A percentile compares a stretch with the other conserved stretches of the same genome.
These are phyloP conservation scores for Ceratobasidium sp. DNA, from an alignment of 1,284 basidiomycete genomes.

Conservation along the genomic window DNA sequence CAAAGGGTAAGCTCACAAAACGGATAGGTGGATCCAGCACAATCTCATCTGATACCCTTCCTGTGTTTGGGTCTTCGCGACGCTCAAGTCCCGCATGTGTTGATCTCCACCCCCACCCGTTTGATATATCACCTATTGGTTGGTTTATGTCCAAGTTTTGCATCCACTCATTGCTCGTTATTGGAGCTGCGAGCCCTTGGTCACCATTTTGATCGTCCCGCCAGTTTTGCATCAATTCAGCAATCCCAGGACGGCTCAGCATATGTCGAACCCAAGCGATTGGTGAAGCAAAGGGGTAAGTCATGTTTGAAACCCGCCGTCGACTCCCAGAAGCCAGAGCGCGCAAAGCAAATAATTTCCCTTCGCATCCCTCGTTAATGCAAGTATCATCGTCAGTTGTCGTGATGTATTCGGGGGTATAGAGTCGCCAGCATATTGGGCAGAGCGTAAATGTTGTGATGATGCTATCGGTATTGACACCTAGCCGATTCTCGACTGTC, in stretches of 20 bases:
- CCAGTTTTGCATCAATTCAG: constrained; percentile 11
- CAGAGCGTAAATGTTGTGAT: constrained; percentile 28
- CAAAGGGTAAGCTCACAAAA: constrained; percentile 27
- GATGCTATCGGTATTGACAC: neutral
- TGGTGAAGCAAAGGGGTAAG: constrained; percentile 7
- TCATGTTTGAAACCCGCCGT: neutral
- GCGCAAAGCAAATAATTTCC: neutral
- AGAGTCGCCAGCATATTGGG: constrained; percentile 4
- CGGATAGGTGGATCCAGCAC: neutral
- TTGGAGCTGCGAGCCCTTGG: neutral
- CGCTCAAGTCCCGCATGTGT: constrained; percentile 1
- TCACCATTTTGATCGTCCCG: neutral
- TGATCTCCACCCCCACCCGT: constrained; percentile 23
- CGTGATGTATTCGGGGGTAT: constrained; percentile 1
- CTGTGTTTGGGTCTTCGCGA: neutral
- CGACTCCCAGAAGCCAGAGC: neutral
- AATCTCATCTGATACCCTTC: neutral
- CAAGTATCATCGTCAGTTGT: neutral
- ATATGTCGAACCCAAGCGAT: neutral
- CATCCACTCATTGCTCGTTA: constrained; percentile 6
- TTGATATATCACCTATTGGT: neutral
- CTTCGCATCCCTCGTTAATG: neutral
- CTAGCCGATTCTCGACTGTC: neutral
- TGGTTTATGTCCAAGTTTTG: neutral
- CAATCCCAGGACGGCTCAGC: neutral